Evolutionary conservation across 192 early-diverging fungal genomes (phyloP).

Genomic region (Linnemannia schmuckeri): DNA sequence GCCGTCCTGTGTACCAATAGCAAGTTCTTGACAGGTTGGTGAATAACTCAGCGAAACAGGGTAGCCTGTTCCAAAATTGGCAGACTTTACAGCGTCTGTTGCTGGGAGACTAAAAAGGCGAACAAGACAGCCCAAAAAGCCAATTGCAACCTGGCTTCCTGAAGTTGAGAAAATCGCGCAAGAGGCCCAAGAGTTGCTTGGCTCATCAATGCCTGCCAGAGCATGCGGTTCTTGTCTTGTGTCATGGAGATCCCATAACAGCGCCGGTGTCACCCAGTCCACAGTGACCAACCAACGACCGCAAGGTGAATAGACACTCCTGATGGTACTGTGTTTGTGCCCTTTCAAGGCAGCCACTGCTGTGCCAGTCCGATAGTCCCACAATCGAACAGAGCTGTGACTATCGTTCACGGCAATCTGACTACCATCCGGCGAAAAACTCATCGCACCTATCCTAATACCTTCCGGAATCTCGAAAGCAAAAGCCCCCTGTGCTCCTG

Average conservation of each 20-base stretch:
- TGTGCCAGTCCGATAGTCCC: background rate
- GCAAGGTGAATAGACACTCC: background rate
- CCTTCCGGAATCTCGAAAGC: too few relatives aligned
- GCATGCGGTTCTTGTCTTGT: too few relatives aligned
- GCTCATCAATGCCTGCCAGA: too few relatives aligned
- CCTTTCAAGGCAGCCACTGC: background rate
- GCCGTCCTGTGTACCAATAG: background rate
- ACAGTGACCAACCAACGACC: background rate
- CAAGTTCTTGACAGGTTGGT: background rate
- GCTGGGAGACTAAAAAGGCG: too few relatives aligned
- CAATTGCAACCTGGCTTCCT: too few relatives aligned
- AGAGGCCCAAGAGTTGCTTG: background rate
- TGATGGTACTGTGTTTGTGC: background rate
- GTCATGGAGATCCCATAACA: background rate
- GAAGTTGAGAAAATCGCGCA: too few relatives aligned
- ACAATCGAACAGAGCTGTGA: background rate
- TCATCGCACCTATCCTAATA: background rate
- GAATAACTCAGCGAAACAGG: background rate
- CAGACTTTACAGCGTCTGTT: too few relatives aligned
- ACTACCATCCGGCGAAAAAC: background rate
- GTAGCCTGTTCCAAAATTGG: too few relatives aligned
- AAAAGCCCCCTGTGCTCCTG: too few relatives aligned
- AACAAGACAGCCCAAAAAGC: too few relatives aligned
- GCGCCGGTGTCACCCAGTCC: rapidly evolving
- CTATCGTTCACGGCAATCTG: background rate